Percentiles rank a stretch among this genome's conserved stretches.
Conservation (phyloP, 306 rosid species). For the peach (Prunus persica) region DNA sequence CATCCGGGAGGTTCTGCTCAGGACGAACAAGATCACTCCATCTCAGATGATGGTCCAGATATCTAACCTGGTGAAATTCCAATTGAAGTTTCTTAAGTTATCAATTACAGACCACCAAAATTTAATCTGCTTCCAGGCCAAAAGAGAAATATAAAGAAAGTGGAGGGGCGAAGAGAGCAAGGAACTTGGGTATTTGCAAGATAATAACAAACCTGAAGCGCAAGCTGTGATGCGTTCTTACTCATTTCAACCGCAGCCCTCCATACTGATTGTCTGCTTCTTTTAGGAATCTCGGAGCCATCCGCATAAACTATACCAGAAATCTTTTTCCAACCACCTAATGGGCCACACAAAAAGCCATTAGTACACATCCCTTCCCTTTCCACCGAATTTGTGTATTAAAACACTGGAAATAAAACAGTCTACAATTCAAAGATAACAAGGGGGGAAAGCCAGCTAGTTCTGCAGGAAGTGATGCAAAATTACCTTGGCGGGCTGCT, state of each 20-base stretch:
- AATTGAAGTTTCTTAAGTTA: constrained; percentile 14
- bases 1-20: constrained; percentile 75
- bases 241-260: constrained; percentile 89
- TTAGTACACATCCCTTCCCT: constrained; percentile 10
- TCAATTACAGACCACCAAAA: constrained; percentile 18
- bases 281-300: constrained; percentile 75
- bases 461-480: background rate
- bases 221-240: constrained; percentile 83
- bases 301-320: constrained; percentile 68
- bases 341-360: constrained; percentile 21
- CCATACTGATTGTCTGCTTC: constrained; percentile 85
- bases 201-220: constrained; percentile 68
- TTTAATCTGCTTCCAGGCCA: constrained; percentile 19
- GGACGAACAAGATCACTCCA: constrained; percentile 97
- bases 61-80: constrained; percentile 77
- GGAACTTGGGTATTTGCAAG: background rate
- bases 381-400: background rate
- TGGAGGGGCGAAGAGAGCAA: background rate
- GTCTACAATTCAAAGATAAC: background rate
- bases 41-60: constrained; percentile 74
- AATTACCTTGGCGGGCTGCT: constrained; percentile 86
- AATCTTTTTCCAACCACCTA: constrained; percentile 79
- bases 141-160: constrained; percentile 1
- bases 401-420: constrained; percentile 2
- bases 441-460: background rate